phyloP scores from a whole-genome alignment of 441 rosid species.

The Adansonia gregorii region DNA sequence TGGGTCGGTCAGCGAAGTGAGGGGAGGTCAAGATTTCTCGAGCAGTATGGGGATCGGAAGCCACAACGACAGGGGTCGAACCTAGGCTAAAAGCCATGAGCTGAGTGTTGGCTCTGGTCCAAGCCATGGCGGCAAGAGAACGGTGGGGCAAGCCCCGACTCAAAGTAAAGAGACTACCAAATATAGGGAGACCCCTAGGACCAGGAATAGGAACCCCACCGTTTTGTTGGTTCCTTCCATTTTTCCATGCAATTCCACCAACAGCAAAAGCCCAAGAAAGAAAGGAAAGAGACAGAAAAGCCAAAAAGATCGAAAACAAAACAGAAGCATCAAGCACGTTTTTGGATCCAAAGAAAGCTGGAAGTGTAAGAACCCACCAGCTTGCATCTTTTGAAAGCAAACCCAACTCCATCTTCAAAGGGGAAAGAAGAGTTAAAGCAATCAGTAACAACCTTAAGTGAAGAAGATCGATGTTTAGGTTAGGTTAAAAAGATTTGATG shows the following conservation, averaged over 20 bases:
- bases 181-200: constrained; percentile 54
- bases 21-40: constrained; percentile 55
- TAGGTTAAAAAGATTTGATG: too few species aligned
- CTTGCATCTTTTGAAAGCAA: constrained; percentile 42
- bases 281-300: constrained; percentile 40
- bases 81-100: constrained; percentile 70
- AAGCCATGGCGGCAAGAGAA: constrained; percentile 51
- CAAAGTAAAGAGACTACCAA: constrained; percentile 46
- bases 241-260: constrained; percentile 71
- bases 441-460: too few species aligned
- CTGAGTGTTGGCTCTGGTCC: constrained; percentile 35
- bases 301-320: constrained; percentile 37
- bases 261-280: constrained; percentile 58
- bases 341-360: constrained; percentile 51
- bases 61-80: constrained; percentile 47
- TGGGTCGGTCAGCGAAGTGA: constrained; percentile 61
- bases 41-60: constrained; percentile 60
- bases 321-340: constrained; percentile 35
- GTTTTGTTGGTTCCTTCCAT: constrained; percentile 43
- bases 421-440: too few species aligned
- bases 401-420: constrained; percentile 20
- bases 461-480: too few species aligned
- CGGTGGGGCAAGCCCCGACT: constrained; percentile 56
- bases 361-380: constrained; percentile 64
- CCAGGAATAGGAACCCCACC: constrained; percentile 42